Evolutionary conservation across 2,329 filamentous ascomycete genomes (phyloP).

Genomic region (Cladosporium velox): DNA sequence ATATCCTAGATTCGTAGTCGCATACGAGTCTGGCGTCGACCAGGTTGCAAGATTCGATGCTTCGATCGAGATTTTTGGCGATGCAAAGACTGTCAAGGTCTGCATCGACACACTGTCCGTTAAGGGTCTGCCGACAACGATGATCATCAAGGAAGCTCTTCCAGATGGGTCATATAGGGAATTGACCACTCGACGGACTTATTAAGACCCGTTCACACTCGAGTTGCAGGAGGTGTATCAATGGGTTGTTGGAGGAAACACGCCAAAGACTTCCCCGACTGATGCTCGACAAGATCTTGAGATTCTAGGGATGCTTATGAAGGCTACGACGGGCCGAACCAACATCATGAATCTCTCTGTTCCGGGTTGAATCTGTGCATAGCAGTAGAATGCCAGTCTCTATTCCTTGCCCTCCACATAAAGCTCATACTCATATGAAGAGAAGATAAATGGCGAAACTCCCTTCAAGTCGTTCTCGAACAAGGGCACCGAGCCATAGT

Average conservation of each 20-base stretch:
- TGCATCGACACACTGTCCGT: constrained; percentile 58
- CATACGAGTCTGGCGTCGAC: constrained; percentile 58
- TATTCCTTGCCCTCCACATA: constrained; percentile 12
- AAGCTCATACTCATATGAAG: constrained; percentile 30
- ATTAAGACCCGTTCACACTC: constrained; percentile 45
- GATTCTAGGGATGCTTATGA: constrained; percentile 7
- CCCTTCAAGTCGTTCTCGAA: constrained; percentile 32
- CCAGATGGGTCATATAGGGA: constrained; percentile 15
- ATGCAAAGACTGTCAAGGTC: constrained; percentile 54
- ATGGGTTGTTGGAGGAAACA: constrained; percentile 37
- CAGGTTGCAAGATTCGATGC: constrained; percentile 54
- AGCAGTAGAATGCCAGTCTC: background rate
- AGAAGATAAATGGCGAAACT: constrained; percentile 29
- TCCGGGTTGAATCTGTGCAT: background rate
- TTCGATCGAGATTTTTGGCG: constrained; percentile 52
- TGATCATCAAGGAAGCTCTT: constrained; percentile 45
- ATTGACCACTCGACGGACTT: constrained; percentile 40
- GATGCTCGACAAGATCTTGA: constrained; percentile 44
- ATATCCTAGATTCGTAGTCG: constrained; percentile 50
- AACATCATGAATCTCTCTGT: background rate
- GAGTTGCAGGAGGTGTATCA: constrained; percentile 42
- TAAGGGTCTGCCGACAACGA: constrained; percentile 52
- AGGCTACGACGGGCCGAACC: background rate
- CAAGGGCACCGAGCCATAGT: constrained; percentile 29
- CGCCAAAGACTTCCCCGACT: constrained; percentile 39